These are phyloP conservation scores for Echria macrotheca DNA, from an alignment of 495 filamentous ascomycete genomes.

Conservation along the genomic window DNA sequence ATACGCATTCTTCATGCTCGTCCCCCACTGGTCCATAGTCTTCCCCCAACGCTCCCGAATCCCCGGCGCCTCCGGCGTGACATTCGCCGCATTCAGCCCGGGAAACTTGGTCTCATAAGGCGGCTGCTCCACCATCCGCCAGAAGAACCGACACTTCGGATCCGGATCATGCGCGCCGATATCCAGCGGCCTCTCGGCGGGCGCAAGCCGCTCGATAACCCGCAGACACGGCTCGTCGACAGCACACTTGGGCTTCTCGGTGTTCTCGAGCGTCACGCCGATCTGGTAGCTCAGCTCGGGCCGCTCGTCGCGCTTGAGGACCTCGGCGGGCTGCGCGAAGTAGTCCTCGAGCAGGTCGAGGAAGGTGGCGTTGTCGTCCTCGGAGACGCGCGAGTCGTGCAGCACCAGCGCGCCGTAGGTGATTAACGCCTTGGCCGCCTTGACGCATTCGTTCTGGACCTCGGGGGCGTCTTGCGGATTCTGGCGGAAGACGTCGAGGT, in stretches of 20 bases:
- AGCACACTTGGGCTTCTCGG: slow-evolving; percentile 50
- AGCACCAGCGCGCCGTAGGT: slow-evolving; percentile 46
- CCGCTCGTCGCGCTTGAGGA: slow-evolving; percentile 39
- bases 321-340: slow-evolving; percentile 43
- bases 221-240: slow-evolving; percentile 47
- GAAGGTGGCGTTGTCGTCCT: slow-evolving; percentile 43
- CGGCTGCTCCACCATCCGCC: slow-evolving; percentile 41
- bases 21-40: slow-evolving; percentile 44
- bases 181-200: slow-evolving; percentile 43
- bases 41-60: slow-evolving; percentile 40
- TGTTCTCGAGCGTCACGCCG: slow-evolving; percentile 50
- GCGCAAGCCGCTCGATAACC: slow-evolving; percentile 42
- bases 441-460: slow-evolving; percentile 39
- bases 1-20: slow-evolving; percentile 48
- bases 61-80: slow-evolving; percentile 35
- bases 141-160: slow-evolving; percentile 49
- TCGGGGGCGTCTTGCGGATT: slow-evolving; percentile 28
- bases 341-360: slow-evolving; percentile 51
- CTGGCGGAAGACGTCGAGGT: slow-evolving; percentile 43
- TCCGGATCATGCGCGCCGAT: slow-evolving; percentile 41
- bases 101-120: slow-evolving; percentile 45
- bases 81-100: slow-evolving; percentile 39
- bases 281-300: slow-evolving; percentile 48
- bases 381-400: slow-evolving; percentile 47
- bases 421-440: slow-evolving; percentile 42